Evolutionary conservation across 1,284 basidiomycete genomes (phyloP).

Genomic region (Microbotryomycetes sp.): DNA sequence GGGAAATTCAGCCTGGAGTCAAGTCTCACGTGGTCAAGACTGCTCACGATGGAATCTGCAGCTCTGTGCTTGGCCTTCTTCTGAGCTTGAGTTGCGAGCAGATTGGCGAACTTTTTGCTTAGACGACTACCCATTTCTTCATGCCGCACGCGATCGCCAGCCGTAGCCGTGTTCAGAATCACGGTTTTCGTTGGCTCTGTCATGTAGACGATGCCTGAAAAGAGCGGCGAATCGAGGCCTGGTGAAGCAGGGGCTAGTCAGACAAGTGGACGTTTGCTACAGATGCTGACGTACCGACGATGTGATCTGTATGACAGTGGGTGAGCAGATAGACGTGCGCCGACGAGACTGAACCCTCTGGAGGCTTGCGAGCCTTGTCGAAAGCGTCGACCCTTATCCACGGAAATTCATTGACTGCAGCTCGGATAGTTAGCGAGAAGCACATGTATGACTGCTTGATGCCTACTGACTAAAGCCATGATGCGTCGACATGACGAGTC

Average conservation of each 20-base stretch:
- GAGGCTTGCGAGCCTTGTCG: conserved; percentile 5
- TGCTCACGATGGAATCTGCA: background rate
- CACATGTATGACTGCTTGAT: no score
- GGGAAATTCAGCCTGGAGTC: conserved; percentile 7
- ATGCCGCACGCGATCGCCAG: conserved; percentile 15
- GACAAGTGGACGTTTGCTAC: background rate
- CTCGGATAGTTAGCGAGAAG: background rate
- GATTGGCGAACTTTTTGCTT: conserved; percentile 21
- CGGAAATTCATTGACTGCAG: conserved; percentile 16
- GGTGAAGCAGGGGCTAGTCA: background rate
- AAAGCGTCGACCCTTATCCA: conserved; percentile 30
- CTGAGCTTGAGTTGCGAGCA: conserved; percentile 8
- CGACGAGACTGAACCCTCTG: background rate
- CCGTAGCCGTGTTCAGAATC: conserved; percentile 15
- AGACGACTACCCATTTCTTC: conserved; percentile 9
- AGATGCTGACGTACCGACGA: conserved; percentile 8
- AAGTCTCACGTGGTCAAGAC: no score
- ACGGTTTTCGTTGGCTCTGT: conserved; percentile 17
- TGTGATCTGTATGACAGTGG: conserved; percentile 35
- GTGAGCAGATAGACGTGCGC: conserved; percentile 29
- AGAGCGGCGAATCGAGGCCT: conserved; percentile 24
- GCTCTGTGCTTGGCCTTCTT: conserved; percentile 5
- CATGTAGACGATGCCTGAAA: conserved; percentile 20
- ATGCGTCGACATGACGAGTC: conserved; percentile 17
- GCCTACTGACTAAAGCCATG: conserved; percentile 12